Evolutionary conservation across 371 early-diverging fungal species (phyloP), one percentile per base, ranked within the genome.

Genomic region (Actinomortierella ambigua): DNA sequence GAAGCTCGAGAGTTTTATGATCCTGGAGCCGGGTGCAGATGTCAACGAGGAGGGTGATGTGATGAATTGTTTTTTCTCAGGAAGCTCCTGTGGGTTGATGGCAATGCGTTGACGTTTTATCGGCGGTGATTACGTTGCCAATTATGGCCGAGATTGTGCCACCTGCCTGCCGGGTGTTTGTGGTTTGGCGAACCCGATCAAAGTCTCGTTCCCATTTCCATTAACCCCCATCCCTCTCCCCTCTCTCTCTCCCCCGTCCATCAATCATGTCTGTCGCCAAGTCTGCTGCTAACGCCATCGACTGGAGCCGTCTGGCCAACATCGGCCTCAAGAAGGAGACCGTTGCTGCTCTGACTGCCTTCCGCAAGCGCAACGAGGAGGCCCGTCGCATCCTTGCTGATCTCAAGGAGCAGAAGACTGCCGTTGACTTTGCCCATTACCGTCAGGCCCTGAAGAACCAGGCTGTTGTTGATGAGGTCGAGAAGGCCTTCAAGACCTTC

Each of bases 291-390:
- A 75, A 81, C 65, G 75, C 78, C 59, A 85, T 98, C 76, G 94
- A 96, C 90, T 96, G 95, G 95, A 77, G 90, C 70, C 89, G 90
- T 73, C 82, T 98, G 76, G 83, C 87, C 77, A 83, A 86, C 55
- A 86, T 98, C 55, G 86, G 82, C 8, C 84, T 92, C 68, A 84
- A 90, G 76, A 89, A 93, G 62, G 97, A 98, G 75, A 96, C 97
- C 50, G 88, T 89, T 59, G 92, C 88, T 54, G 79, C 94, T 29
- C 82, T 98, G 59, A 81, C 81, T 66, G 89, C 93, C 47, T 97
- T 98, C 93, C 96, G 97, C 75, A 94, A 96, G 80, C 92, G 96
- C 69, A 95, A 95, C 78, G 96, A 95, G 42, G 94, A 96, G 77
- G 85, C 89, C 53, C 93, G 92, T 82, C 88, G 92, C 70, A 78